These are phyloP conservation scores for Crithidia expoeki DNA, from an alignment of 208 protist species.

Conservation along the genomic window DNA sequence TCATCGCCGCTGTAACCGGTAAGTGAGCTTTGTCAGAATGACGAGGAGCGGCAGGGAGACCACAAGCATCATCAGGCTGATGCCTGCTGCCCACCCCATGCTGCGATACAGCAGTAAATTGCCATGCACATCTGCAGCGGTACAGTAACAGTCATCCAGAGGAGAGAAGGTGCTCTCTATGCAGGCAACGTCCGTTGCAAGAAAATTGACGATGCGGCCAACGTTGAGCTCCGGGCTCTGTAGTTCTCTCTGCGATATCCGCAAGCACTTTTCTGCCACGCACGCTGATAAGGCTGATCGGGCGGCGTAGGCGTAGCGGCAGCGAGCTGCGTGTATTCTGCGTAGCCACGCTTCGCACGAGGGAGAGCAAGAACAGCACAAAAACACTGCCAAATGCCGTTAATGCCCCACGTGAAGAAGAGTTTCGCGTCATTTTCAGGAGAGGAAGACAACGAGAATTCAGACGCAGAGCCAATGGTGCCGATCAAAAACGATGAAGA, in stretches of 20 bases:
- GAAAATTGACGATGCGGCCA: conserved; percentile 83
- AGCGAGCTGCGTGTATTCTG: conserved; percentile 4
- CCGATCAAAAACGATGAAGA: too few relatives aligned
- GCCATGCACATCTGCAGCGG: conserved; percentile 50
- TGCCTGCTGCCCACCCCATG: conserved; percentile 68
- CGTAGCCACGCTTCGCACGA: neutral
- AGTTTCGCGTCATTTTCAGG: too few relatives aligned
- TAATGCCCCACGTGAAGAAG: neutral
- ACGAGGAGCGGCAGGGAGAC: conserved; percentile 73
- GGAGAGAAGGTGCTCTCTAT: conserved; percentile 1
- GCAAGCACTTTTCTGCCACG: conserved; percentile 83
- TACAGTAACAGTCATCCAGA: conserved; percentile 41
- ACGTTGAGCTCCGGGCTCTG: conserved; percentile 72
- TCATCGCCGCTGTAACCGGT: conserved; percentile 19
- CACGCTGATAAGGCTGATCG: conserved; percentile 16
- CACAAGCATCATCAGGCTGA: conserved; percentile 69
- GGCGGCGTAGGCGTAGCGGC: conserved; percentile 5
- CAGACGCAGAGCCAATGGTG: too few relatives aligned
- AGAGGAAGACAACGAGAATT: too few relatives aligned
- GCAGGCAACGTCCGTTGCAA: conserved; percentile 8
- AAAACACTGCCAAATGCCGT: conserved; percentile 45
- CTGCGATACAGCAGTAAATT: conserved; percentile 63
- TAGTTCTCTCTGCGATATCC: conserved; percentile 39
- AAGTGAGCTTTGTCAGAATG: conserved; percentile 45
- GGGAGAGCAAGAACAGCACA: conserved; percentile 26